Base-by-base conservation (phyloP, 2,329 filamentous ascomycete genomes). In the Aspergillus terreus region DNA sequence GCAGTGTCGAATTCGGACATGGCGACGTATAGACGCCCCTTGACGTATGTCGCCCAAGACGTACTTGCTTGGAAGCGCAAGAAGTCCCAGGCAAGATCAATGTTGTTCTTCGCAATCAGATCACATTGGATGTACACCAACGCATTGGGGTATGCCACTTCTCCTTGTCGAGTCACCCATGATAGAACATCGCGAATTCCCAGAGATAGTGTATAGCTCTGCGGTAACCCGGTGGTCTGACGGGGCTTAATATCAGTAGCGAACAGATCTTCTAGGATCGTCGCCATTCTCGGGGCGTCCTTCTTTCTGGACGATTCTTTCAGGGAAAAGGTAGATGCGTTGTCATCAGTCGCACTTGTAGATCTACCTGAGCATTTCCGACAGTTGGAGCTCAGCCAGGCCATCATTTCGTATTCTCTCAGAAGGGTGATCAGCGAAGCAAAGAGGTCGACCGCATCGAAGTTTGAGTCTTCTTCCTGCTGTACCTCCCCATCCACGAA, bases 401-500 rank as follows among this genome's bases (percentile, higher is more conserved):
- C 82, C 55, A 73, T 74, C 60, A 95, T 80, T 64, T 92, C 86
- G 46, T 90, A 80, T 57, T 89, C 82, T 58, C 81, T 82, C 15
- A 99, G 78, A 50, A 86, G 80, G n/a, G 78, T 75, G 32, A 94
- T 76, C 5, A 96, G 78, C 44, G 62, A 83, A 74, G 71, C 87
- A 33, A 92, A 82, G 4, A 77, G 56, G 43, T 78, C 75, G 14
- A 69, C 66, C 1, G 76, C 74, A 46, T 87, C 83, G 52, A 94
- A 86, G 25, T 86, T 82, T 7, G 88, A 63, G 14, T 88, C 82
- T 38, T 90, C 84, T 40, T 86, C 84, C 58, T 85, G 82, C 52
- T 92, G 87, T 48, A 89, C 82, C 64, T 94, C 90, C 36, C 85
- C 86, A 67, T 94, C 87, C 79, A 97, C 87, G 68, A 96, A 91